Evolutionary conservation across 306 rosid species (phyloP), one percentile per base, ranked within the genome.

Genomic region (Quercus rubra): DNA sequence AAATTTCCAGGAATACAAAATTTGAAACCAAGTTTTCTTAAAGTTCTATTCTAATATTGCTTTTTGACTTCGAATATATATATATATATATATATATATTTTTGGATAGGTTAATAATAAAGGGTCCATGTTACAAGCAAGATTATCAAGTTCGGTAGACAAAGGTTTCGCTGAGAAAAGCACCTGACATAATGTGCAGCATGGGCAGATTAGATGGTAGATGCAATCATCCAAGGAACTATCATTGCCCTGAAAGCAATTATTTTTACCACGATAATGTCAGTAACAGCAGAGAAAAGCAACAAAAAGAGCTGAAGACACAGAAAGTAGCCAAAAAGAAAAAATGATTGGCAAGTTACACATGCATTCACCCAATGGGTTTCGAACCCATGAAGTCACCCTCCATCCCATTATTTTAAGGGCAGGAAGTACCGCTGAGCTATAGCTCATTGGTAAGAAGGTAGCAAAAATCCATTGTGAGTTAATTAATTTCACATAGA

Each of bases 171-270:
- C 14, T 57, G 71, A 23, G 77, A 46, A 49, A 59, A 25, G 12
- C 6, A 88, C 92, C 90, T 89, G 92, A 79, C 83, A 86, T 76
- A 89, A 63, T 14, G 90, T 71, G 77, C 92, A 85, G 83, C 92
- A 86, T 28, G 92, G 89, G 80, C 90, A 89, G 77, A 86, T 68
- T 33, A 84, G 87, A 82, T 89, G 92, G 83, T 80, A 85, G 78
- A 87, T 63, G 84, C 92, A 89, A 59, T 89, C 89, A 35, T 89
- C 92, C 78, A 86, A 46, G 57, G 79, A 80, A 81, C 69, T 86
- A 70, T 86, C 92, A 70, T 82, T 83, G n/a, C 87, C 92, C 92
- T 89, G 86, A 52, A 75, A 35, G 58, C 14, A 77, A 18, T 55
- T 38, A 64, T 31, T 27, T 68, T 71, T 28, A 31, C 52, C 51